A percentile compares a stretch with the other conserved stretches of the same genome.
These are phyloP conservation scores for Neopestalotiopsis sp. DNA, from an alignment of 2,329 filamentous ascomycete species.

Conservation along the genomic window DNA sequence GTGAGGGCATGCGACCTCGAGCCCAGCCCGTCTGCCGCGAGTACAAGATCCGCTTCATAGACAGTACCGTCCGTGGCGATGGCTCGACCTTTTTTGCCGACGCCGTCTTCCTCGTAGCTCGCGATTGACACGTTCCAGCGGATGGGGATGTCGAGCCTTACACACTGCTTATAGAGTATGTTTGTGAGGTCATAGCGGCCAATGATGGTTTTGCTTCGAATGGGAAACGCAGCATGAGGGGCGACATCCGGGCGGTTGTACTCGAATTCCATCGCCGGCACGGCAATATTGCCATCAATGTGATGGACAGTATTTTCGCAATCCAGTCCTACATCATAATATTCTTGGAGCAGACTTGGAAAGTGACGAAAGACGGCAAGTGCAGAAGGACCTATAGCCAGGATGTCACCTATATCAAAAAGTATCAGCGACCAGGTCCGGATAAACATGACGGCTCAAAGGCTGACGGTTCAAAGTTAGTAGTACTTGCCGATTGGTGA, in stretches of 20 bases:
- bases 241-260: neutral
- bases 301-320: neutral
- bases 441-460: too few species aligned
- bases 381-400: neutral
- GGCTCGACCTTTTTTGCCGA: slow-evolving; percentile 20
- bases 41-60: slow-evolving; percentile 33
- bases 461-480: neutral
- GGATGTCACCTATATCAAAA: neutral
- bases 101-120: slow-evolving; percentile 17
- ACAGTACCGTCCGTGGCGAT: slow-evolving; percentile 22
- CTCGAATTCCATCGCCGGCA: neutral
- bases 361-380: neutral
- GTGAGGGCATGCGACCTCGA: slow-evolving; percentile 31
- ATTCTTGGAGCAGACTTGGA: slow-evolving; percentile 9
- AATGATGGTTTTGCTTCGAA: neutral
- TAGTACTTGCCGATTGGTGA: neutral
- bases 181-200: neutral
- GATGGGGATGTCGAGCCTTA: neutral
- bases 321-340: neutral
- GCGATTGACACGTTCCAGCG: slow-evolving; percentile 6
- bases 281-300: neutral
- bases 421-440: too few species aligned
- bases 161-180: slow-evolving; percentile 1
- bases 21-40: slow-evolving; percentile 38
- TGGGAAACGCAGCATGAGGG: slow-evolving; percentile 10